Conservation (phyloP, 1,284 basidiomycete species). For the Coniophora puteana region DNA sequence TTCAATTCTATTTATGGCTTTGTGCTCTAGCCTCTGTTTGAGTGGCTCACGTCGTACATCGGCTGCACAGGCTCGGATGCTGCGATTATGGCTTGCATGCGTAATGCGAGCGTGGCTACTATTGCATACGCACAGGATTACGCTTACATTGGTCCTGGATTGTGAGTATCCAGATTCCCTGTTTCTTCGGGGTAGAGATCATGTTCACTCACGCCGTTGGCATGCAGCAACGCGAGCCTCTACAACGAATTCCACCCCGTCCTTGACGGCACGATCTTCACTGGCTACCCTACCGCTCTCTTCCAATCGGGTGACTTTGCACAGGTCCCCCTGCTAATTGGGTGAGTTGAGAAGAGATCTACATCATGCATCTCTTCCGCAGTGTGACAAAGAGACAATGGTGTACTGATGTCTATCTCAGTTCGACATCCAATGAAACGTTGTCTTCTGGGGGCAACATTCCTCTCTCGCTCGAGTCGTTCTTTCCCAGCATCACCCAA, state of each 20-base stretch:
- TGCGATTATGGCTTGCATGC: slow-evolving; percentile 41
- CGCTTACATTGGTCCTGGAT: too few relatives aligned
- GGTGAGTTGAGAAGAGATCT: slow-evolving; percentile 34
- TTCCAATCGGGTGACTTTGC: slow-evolving; percentile 41
- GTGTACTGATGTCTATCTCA: too few relatives aligned
- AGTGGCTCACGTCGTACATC: slow-evolving; percentile 42
- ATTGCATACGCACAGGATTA: slow-evolving; percentile 53
- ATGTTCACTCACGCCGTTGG: too few relatives aligned
- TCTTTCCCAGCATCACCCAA: slow-evolving; percentile 6
- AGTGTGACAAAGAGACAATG: too few relatives aligned
- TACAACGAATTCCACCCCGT: slow-evolving; percentile 41
- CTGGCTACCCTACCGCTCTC: slow-evolving; percentile 42
- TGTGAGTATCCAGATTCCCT: too few relatives aligned
- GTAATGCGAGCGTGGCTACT: slow-evolving; percentile 44
- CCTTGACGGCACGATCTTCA: slow-evolving; percentile 46
- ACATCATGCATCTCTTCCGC: too few relatives aligned
- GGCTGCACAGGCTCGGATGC: slow-evolving; percentile 39
- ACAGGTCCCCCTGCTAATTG: slow-evolving; percentile 51
- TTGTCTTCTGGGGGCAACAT: slow-evolving; percentile 25
- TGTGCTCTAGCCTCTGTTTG: slow-evolving; percentile 48
- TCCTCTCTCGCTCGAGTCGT: slow-evolving; percentile 2
- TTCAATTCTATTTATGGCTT: too few relatives aligned
- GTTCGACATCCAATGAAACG: slow-evolving; percentile 56
- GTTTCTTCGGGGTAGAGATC: too few relatives aligned
- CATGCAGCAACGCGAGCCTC: slow-evolving; percentile 31